Evolutionary conservation across 2,329 filamentous ascomycete genomes (phyloP), one percentile per base, ranked within the genome.

Genomic region (Trichophyton mentagrophytes): DNA sequence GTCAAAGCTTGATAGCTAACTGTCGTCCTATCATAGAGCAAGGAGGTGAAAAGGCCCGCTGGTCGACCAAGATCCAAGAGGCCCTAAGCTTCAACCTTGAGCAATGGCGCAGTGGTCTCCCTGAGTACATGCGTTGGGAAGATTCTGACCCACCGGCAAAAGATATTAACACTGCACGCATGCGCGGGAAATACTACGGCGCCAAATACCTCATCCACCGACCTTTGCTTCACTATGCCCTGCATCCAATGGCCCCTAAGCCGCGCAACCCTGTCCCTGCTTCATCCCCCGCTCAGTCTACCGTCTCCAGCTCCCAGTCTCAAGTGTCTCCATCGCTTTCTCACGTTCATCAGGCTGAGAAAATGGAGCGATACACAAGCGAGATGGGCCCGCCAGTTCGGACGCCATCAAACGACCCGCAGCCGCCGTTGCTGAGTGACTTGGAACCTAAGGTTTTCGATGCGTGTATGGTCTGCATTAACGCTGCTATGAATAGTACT

Each of bases 101-200:
- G 56, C 71, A 73, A n/a, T 85, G 82, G 81, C 75, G 81, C 58
- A 66, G 66, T n/a, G 73, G 75, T 11, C 73, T 84, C 3, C 79
- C 80, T 0, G 64, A 71, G 1, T 63, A 68, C 2, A 68, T 92
- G 81, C 73, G 74, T 60, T 89, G 87, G 78, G 70, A 80, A 1
- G 87, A 90, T 62, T 73, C 79, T 1, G 89, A 95, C 60, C 79
- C 80, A 3, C 89, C 90, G 0, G 82, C 90, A 0, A 72, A 69
- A 0, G 85, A 96, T 57, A 90, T 97, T 62, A 84, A 96, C 15
- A 79, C 84, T 11, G 92, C 92, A 36, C 84, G 93, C 22, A 79
- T 97, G 63, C 85, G 92, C 47, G 93, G 89, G 13, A 97, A 99
- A 72, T 97, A 93, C 73, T 97, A 92, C 79, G 93, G 93, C 20